These are phyloP conservation scores for Cryphonectria radicalis DNA, from an alignment of 2,329 filamentous ascomycete species.

Conservation along the genomic window DNA sequence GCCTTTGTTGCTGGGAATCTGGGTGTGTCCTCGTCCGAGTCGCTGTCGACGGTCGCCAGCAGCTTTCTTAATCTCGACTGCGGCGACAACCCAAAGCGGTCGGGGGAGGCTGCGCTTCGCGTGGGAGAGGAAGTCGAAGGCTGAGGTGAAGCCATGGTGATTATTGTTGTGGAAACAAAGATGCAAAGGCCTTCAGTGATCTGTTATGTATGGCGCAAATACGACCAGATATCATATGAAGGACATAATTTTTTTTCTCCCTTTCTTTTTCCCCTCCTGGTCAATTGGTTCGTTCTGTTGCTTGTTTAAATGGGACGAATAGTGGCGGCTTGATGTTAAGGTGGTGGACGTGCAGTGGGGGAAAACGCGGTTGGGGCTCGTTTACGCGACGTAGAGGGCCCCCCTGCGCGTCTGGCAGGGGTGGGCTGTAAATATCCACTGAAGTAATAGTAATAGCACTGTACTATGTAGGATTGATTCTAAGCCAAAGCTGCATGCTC, in stretches of 20 bases:
- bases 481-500: neutral
- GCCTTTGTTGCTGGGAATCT: constrained; percentile 23
- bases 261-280: neutral
- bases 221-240: constrained; percentile 6
- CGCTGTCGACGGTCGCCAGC: constrained; percentile 54
- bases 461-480: neutral
- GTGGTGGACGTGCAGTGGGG: constrained; percentile 12
- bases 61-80: constrained; percentile 60
- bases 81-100: constrained; percentile 54
- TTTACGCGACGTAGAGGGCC: constrained; percentile 13
- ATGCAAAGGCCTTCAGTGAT: constrained; percentile 5
- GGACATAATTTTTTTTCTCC: neutral
- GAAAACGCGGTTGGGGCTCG: constrained; percentile 13
- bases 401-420: constrained; percentile 9
- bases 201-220: neutral
- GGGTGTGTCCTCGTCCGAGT: constrained; percentile 50
- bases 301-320: neutral
- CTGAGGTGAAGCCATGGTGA: constrained; percentile 53
- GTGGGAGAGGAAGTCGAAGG: constrained; percentile 52
- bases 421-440: neutral
- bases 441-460: neutral
- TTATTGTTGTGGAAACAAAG: constrained; percentile 13
- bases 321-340: neutral
- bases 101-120: constrained; percentile 44
- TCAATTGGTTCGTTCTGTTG: constrained; percentile 2